Evolutionary conservation across 2,329 filamentous ascomycete genomes (phyloP).

Genomic region (Beauveria brongniartii): DNA sequence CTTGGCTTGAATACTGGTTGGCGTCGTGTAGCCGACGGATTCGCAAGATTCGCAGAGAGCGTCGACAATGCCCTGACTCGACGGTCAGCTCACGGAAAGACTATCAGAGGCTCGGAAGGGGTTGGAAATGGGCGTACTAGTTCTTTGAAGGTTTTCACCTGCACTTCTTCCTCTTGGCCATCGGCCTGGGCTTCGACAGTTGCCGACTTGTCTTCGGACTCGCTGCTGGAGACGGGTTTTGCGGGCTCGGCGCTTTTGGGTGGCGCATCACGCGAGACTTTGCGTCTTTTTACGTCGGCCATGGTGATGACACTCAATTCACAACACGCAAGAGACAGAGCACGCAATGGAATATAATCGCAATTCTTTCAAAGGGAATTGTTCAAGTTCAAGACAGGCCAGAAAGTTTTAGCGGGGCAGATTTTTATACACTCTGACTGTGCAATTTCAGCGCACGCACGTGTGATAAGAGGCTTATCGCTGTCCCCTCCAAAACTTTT

Average conservation of each 20-base stretch:
- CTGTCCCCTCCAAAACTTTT: conserved; percentile 24
- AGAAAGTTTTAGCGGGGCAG: conserved; percentile 27
- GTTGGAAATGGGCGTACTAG: conserved; percentile 32
- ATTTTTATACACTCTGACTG: conserved; percentile 17
- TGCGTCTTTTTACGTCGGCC: conserved; percentile 34
- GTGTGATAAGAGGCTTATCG: conserved; percentile 19
- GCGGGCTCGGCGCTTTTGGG: background rate
- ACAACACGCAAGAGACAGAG: background rate
- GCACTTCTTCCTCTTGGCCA: conserved; percentile 23
- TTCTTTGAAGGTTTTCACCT: conserved; percentile 57
- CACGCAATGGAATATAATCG: background rate
- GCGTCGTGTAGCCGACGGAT: conserved; percentile 70
- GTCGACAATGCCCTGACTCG: conserved; percentile 65
- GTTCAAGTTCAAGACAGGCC: background rate
- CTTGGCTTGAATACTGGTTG: conserved; percentile 83
- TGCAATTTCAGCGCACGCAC: conserved; percentile 16
- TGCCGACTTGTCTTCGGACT: conserved; percentile 24
- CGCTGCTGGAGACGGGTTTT: background rate
- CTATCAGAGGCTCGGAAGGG: no score
- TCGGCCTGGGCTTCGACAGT: conserved; percentile 26
- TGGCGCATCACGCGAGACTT: conserved; percentile 23
- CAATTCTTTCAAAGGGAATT: background rate
- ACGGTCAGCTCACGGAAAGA: conserved; percentile 14
- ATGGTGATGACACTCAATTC: conserved; percentile 20
- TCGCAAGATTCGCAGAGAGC: conserved; percentile 83